Evolutionary conservation across 208 protist genomes (phyloP), one percentile per base, ranked within the genome.

Genomic region (Novymonas esmeraldas): DNA sequence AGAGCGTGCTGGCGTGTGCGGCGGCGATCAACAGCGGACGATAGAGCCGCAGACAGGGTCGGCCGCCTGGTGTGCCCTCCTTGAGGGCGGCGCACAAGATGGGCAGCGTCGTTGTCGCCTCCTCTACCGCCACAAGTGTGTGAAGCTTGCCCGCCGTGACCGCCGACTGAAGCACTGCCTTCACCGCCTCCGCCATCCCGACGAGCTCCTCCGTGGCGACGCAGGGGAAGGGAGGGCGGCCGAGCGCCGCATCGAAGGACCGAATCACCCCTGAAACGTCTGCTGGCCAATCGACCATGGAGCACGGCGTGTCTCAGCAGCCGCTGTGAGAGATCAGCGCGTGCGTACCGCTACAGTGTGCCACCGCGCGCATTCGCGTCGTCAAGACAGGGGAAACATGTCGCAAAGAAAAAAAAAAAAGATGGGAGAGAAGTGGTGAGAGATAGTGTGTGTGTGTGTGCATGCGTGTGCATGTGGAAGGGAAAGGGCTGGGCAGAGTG

Each of bases 61-160:
- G 24, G 16, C 52, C 63, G 48, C 70, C 61, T 6, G 64, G 70
- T 0, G 81, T 89, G 9, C 90, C 90, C 2, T 81, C 76, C 4
- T 22, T 81, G 13, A 93, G 57, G 0, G 90, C 73, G 6, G 90
- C 87, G 50, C 82, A 92, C 13, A 93, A 74, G 13, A 95, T 71
- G 3, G 90, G 87, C 9, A 95, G 62, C 5, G 85, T 93, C 28
- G 77, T 89, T 3, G 79, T 87, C 6, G 87, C 71, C 31, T 82
- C 81, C 9, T n/a, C 45, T 2, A 64, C 64, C 0, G 69, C 58
- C 0, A 74, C 59, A 5, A 95, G 50, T 0, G 58, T 16, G 5
- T 36, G 28, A 5, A 87, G 48, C 28, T 70, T 79, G 20, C 64
- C 62, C 6, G 50, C 65, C 11, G 69, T 36, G 4, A 70, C 60